Evolutionary conservation across 495 filamentous ascomycete genomes (phyloP).

Genomic region (Penicillium paradoxum): DNA sequence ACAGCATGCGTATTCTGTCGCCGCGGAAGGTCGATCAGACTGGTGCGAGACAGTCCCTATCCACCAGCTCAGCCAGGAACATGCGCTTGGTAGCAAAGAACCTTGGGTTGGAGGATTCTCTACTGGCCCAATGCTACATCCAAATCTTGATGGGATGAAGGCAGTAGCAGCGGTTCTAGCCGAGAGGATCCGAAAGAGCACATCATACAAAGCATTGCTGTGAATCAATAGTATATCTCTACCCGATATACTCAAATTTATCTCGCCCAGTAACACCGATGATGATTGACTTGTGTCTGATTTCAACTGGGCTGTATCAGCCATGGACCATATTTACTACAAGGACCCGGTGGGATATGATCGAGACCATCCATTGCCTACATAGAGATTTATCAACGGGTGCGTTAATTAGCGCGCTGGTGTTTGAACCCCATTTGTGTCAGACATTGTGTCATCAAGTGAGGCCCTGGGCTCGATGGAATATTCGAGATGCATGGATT

Average conservation of each 20-base stretch:
- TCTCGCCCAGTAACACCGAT: background rate
- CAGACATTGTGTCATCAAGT: too few species aligned
- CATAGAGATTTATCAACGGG: too few species aligned
- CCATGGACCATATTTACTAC: background rate
- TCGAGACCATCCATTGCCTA: background rate
- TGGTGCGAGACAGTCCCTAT: conserved; percentile 30
- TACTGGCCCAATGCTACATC: conserved; percentile 27
- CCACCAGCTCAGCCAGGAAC: conserved; percentile 23
- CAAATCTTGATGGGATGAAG: conserved; percentile 30
- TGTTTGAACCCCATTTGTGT: too few species aligned
- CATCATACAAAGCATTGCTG: background rate
- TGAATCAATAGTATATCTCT: background rate
- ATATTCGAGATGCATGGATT: too few species aligned
- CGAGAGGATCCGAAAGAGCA: background rate
- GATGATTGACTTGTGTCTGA: background rate
- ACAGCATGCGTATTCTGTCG: conserved; percentile 24
- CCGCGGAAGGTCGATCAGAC: conserved; percentile 17
- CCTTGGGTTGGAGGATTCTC: conserved; percentile 37
- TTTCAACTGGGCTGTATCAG: background rate
- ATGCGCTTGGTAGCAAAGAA: conserved; percentile 30
- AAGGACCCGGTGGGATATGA: too few species aligned
- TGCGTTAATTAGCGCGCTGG: too few species aligned
- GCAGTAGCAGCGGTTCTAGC: conserved; percentile 27
- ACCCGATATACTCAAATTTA: background rate
- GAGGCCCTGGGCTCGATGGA: too few species aligned